Conservation (phyloP, 2,329 filamentous ascomycete species). For the Ceratocystis colombiana region DNA sequence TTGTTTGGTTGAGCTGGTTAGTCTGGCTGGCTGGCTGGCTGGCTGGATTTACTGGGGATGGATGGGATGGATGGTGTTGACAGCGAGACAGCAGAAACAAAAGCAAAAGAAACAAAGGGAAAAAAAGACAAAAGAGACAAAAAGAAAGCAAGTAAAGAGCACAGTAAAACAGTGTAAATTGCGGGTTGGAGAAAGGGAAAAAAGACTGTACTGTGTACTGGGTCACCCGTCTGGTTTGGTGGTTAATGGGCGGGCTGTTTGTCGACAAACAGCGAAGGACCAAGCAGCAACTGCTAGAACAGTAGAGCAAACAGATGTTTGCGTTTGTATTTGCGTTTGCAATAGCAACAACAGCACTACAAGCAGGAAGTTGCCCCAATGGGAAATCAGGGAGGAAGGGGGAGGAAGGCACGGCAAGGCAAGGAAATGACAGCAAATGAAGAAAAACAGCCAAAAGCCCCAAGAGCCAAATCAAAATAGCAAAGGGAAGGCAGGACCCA, state of each 20-base stretch:
- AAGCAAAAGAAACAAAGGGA: not conserved
- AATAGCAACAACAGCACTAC: not conserved
- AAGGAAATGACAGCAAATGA: not conserved
- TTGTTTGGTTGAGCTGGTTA: not conserved
- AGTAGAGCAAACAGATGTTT: not conserved
- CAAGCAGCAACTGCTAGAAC: not conserved
- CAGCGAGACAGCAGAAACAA: not conserved
- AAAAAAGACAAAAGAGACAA: not conserved
- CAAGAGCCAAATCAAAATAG: not conserved
- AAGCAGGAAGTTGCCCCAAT: not conserved
- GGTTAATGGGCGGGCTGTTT: not conserved
- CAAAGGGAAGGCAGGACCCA: conserved; percentile 7
- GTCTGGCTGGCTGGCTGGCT: not conserved
- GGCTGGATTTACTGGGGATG: not conserved
- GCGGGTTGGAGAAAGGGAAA: not conserved
- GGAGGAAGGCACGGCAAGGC: not conserved
- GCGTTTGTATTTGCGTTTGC: not conserved
- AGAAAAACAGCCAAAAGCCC: not conserved
- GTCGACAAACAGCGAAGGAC: conserved; percentile 5
- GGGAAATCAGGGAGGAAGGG: not conserved
- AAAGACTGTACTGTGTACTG: conserved; percentile 8
- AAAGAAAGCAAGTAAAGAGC: not conserved
- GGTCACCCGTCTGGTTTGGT: not conserved
- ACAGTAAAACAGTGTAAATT: not conserved
- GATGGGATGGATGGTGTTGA: not conserved